Evolutionary conservation across 1,139 yeast species (phyloP), one percentile per base, ranked within the genome.

Genomic region (Taphrina pruni): DNA sequence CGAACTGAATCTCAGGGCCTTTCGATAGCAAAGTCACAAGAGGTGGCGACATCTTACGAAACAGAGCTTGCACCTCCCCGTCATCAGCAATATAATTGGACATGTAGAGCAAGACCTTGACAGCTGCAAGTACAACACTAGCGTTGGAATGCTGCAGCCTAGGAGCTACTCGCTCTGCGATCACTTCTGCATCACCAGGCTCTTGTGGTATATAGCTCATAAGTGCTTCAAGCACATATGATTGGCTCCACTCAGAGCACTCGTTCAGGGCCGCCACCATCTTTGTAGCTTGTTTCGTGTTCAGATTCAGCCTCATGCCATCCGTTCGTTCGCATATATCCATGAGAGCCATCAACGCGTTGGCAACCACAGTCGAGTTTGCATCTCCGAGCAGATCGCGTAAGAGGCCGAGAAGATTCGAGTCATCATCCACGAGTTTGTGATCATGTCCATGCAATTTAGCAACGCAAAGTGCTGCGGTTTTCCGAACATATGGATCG

Each of bases 161-260:
- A 0, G 97, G 94, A 11, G 88, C 76, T 3, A 86, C 82, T n/a
- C 85, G 80, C 65, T 89, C 95, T 26, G 91, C 86, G 75, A 93
- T 76, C 3, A 82, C 81, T 69, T 86, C 79, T 0, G 97, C 93
- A 61, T 88, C 95, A 1, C 81, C 82, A 21, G 85, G 81, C 0
- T 84, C 81, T 72, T 87, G 86, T 0, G 98, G 97, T 0, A 88
- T 88, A 77, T 84, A 90, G 21, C 86, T 81, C 83, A 87, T 82
- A 60, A 93, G 77, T 0, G 94, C 84, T 69, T 87, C 86, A 69
- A 93, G 79, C n/a, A 91, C 82, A 70, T 88, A 85, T 0, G 86
- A 82, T 75, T 88, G 96, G 66, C 87, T 85, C 97, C 97, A 92
- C 76, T 92, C 97, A 72, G 88, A 87, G 67, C 88, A 83, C 70